Base-by-base conservation (phyloP, 2,329 filamentous ascomycete genomes). In the Sclerotinia borealis region DNA sequence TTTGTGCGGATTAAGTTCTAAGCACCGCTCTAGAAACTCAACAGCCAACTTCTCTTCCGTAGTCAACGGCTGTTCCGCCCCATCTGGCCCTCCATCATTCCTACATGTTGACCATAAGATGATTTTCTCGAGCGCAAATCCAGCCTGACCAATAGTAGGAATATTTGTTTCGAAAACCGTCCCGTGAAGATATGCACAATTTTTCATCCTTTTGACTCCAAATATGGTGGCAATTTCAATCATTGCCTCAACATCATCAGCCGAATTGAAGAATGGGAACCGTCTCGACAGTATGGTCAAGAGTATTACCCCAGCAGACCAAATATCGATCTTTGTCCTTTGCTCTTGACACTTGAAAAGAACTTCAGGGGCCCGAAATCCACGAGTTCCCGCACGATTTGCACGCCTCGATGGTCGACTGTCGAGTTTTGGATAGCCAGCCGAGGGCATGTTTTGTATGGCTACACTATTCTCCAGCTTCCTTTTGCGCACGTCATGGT, bases 141-240 rank as follows among this genome's bases (percentile, higher is more conserved):
- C 95, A 49, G 86, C 85, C 68, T 90, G 86, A 49, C 91, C 91
- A 69, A 99, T 89, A 1, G 91, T 97, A 1, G 93, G 93, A 63
- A 99, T 92, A 65, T 86, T 96, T 0, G 91, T 95, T 76, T 99
- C 92, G 67, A 98, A 92, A 64, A 96, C 86, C 71, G 93, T 91
- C 1, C 95, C 95, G 73, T 99, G 95, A 58, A 96, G 80, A 22
- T 92, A 80, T 0, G 91, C 92, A 3, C 89, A 90, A 39, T 85
- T 80, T 73, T 89, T 90, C 93, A 99, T 98, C 64, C 88, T 86
- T 73, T 85, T 87, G 48, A 83, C 83, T 56, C 95, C 95, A 75
- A 98, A 97, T 65, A 99, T 96, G 64, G 92, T 96, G 41, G 93
- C 91, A 69, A 99, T 96, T 76, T 99, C 95, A 69, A 99, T 93